A percentile compares a stretch with the other conserved stretches of the same genome.
These are phyloP conservation scores for Paramecium primaurelia DNA, from an alignment of 73 alveolate genomes.

Conservation along the genomic window DNA sequence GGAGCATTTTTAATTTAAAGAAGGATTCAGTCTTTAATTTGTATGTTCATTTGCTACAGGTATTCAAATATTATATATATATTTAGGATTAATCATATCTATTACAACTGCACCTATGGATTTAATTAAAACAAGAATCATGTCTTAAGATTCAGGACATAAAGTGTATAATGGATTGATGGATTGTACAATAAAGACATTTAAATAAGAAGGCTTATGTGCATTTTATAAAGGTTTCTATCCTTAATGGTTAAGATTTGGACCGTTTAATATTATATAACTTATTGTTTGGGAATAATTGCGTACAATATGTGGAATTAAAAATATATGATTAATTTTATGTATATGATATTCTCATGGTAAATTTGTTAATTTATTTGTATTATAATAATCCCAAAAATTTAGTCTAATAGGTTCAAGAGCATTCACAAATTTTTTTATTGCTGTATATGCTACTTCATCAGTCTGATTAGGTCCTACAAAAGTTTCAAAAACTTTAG, in stretches of 20 bases:
- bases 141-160: slow-evolving; percentile 73
- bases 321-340: slow-evolving; percentile 35
- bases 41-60: slow-evolving; percentile 69
- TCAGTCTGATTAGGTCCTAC: slow-evolving; percentile 31
- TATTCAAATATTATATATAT: neutral
- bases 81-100: slow-evolving; percentile 70
- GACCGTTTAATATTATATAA: slow-evolving; percentile 66
- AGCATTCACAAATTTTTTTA: neutral
- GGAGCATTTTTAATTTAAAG: slow-evolving; percentile 58
- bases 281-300: slow-evolving; percentile 59
- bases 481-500: neutral
- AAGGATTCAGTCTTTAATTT: slow-evolving; percentile 67
- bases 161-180: slow-evolving; percentile 64
- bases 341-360: slow-evolving; percentile 2
- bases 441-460: neutral
- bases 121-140: slow-evolving; percentile 73
- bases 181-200: slow-evolving; percentile 65
- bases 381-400: slow-evolving; percentile 36
- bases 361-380: slow-evolving; percentile 4
- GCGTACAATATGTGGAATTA: slow-evolving; percentile 56
- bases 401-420: slow-evolving; percentile 26
- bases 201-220: slow-evolving; percentile 70
- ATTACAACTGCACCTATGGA: slow-evolving; percentile 83
- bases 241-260: slow-evolving; percentile 87
- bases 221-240: slow-evolving; percentile 83